Evolutionary conservation across 2,329 filamentous ascomycete species (phyloP), one percentile per base, ranked within the genome.

Genomic region (Trichoderma hamatum): DNA sequence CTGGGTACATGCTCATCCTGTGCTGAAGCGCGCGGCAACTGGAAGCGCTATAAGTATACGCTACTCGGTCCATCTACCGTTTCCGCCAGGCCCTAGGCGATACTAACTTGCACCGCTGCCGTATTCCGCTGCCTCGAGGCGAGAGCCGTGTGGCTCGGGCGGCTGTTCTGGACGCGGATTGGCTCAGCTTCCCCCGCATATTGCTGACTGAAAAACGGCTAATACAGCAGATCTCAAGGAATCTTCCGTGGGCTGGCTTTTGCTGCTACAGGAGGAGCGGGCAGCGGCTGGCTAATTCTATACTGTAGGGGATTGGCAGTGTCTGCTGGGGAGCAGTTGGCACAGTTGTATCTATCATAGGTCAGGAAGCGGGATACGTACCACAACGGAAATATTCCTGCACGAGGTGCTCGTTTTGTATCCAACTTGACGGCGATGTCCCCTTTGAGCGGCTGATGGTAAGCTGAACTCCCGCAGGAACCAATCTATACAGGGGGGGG

Each of bases 161-260:
- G 5, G 46, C 21, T 24, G 3, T 24, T 21, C 10, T 21, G 59
- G 14, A 16, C 60, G 30, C 60, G 21, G n/a, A 51, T 49, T 49
- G 46, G 46, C 46, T 5, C 46, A 19, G 39, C 39, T 51, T 51
- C 34, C 43, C 60, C 60, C 60, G 60, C 60, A 62, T 32, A 51
- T 34, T 43, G 43, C 28, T 26, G 39, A 19, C 60, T 52, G 60
- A 62, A 52, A n/a, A 46, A 49, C 43, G 59, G 59, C 59, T 49
- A 49, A 32, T 49, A n/a, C n/a, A n/a, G n/a, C n/a, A 49, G 46
- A 49, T 49, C 46, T 24, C n/a, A 3, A 24, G n/a, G 46, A 49
- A 49, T 11, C 46, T 5, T 49, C 46, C 46, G 46, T 19, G 13
- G 34, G 30, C 30, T 36, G 16, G 16, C 7, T 30, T 26, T n/a